These are phyloP conservation scores for Schoenoplectus triqueter DNA, from an alignment of 202 grass and related monocot species.

Conservation along the genomic window DNA sequence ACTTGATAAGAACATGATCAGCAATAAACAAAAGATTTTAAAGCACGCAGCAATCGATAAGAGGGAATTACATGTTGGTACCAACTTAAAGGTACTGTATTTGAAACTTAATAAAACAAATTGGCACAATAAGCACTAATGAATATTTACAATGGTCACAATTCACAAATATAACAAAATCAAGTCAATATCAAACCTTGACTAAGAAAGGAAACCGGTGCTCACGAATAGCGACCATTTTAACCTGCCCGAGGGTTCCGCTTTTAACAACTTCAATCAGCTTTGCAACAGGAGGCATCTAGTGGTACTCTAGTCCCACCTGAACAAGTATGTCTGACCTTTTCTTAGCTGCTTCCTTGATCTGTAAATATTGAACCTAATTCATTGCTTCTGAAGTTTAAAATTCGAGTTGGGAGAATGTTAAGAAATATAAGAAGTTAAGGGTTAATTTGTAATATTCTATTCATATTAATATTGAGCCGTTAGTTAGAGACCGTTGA, in stretches of 20 bases:
- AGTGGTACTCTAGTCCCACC: conserved; percentile 96
- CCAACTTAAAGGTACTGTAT: neutral
- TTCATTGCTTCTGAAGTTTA: conserved; percentile 24
- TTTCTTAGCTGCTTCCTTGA: conserved; percentile 66
- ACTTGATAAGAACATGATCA: conserved; percentile 14
- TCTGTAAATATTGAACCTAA: conserved; percentile 43
- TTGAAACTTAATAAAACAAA: neutral
- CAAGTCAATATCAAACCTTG: conserved; percentile 55
- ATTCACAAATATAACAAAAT: neutral
- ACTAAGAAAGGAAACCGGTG: conserved; percentile 99
- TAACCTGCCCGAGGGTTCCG: conserved; percentile 67
- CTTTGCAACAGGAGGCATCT: conserved; percentile 95
- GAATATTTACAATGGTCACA: neutral
- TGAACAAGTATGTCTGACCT: conserved; percentile 75
- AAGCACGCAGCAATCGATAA: neutral
- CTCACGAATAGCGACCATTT: conserved; percentile 91
- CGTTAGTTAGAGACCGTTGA: too few relatives aligned
- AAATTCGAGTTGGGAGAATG: conserved; percentile 13
- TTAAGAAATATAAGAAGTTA: too few relatives aligned
- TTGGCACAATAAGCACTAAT: neutral
- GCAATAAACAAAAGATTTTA: neutral
- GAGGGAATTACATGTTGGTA: neutral
- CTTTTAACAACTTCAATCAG: conserved; percentile 81
- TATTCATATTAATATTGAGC: too few relatives aligned
- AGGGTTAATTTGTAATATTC: too few relatives aligned